phyloP scores from a whole-genome alignment of 345 rosid species.

The Linum tenue region DNA sequence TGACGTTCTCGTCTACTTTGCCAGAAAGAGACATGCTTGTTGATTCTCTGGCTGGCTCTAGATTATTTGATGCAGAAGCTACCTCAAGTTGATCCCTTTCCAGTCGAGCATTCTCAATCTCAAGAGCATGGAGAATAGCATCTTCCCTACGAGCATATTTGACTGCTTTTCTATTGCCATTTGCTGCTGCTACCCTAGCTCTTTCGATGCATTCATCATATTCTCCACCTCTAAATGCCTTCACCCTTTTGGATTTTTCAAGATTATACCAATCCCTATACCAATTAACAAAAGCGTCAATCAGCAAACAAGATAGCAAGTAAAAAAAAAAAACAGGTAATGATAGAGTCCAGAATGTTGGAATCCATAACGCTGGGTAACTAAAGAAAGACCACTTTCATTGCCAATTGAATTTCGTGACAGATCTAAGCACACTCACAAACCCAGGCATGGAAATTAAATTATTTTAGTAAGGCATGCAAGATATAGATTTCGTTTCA shows the following conservation, averaged over 20 bases:
- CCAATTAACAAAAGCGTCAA: not conserved
- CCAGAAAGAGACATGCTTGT: slow-evolving; percentile 40
- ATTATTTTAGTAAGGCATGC: too few relatives aligned
- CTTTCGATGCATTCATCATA: slow-evolving; percentile 72
- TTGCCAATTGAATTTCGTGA: too few relatives aligned
- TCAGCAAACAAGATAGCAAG: not conserved
- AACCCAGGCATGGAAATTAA: too few relatives aligned
- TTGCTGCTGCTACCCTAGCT: slow-evolving; percentile 73
- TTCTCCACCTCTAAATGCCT: slow-evolving; percentile 96
- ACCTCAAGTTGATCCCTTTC: slow-evolving; percentile 44
- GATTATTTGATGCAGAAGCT: slow-evolving; percentile 25
- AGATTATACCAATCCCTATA: slow-evolving; percentile 93
- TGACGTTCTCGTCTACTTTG: slow-evolving; percentile 36
- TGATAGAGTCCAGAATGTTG: not conserved
- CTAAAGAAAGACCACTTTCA: too few relatives aligned
- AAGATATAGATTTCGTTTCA: too few relatives aligned
- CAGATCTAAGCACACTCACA: too few relatives aligned
- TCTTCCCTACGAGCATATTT: slow-evolving; percentile 90
- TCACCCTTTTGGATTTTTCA: slow-evolving; percentile 87
- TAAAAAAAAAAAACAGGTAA: slow-evolving; percentile 7
- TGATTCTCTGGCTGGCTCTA: slow-evolving; percentile 37
- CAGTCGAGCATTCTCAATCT: slow-evolving; percentile 68
- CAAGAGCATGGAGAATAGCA: slow-evolving; percentile 87
- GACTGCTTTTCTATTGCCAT: slow-evolving; percentile 57
- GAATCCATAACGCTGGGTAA: too few relatives aligned